Evolutionary conservation across 805 yeast species (phyloP).

Genomic region (Myxozyma neglecta): DNA sequence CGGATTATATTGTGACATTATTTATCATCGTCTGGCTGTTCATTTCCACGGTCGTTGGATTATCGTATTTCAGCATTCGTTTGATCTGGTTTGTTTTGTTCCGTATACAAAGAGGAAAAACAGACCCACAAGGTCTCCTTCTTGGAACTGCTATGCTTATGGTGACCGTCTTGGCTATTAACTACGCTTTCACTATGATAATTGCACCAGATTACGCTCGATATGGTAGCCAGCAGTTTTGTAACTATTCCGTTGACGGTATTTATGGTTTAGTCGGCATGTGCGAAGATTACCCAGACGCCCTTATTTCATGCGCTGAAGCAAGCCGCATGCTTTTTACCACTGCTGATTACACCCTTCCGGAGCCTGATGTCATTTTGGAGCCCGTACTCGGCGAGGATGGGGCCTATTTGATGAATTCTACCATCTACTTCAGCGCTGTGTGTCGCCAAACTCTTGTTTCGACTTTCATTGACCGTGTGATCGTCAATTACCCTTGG

Average conservation of each 20-base stretch:
- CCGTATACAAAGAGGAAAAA: slow-evolving; percentile 31
- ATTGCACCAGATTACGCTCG: slow-evolving; percentile 32
- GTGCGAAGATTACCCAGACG: slow-evolving; percentile 26
- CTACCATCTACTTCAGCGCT: slow-evolving; percentile 22
- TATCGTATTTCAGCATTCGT: slow-evolving; percentile 32
- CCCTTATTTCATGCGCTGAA: slow-evolving; percentile 28
- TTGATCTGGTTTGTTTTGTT: slow-evolving; percentile 31
- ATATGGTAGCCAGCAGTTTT: slow-evolving; percentile 31
- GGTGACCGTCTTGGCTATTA: slow-evolving; percentile 31
- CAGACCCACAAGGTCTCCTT: slow-evolving; percentile 31
- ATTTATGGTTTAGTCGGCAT: slow-evolving; percentile 29
- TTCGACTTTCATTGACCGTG: slow-evolving; percentile 31
- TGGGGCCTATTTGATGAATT: neutral
- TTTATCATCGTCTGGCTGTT: slow-evolving; percentile 31
- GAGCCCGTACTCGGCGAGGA: slow-evolving; percentile 8
- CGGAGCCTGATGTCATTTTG: slow-evolving; percentile 5
- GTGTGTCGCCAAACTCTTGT: slow-evolving; percentile 31
- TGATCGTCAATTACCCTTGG: slow-evolving; percentile 30
- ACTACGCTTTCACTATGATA: slow-evolving; percentile 29
- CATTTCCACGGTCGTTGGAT: slow-evolving; percentile 30
- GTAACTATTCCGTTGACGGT: slow-evolving; percentile 26
- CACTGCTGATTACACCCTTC: neutral
- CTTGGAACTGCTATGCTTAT: slow-evolving; percentile 30
- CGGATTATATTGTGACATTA: slow-evolving; percentile 28
- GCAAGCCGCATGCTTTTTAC: slow-evolving; percentile 24